Conservation (phyloP, 495 filamentous ascomycete species). For the Bacidia gigantensis region DNA sequence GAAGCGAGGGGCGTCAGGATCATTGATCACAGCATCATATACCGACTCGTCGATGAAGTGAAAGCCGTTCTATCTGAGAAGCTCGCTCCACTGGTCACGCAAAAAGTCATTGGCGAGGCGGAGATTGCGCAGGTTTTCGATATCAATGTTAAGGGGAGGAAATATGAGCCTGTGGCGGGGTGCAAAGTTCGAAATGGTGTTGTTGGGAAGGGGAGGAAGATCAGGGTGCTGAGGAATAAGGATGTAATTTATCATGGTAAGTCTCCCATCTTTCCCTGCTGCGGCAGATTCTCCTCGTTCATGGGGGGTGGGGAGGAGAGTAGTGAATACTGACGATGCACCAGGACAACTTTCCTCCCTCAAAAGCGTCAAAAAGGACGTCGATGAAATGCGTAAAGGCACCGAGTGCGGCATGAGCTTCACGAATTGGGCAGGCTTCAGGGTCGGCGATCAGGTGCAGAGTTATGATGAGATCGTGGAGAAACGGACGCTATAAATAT, state of each 20-base stretch:
- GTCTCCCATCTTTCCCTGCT: slow-evolving; percentile 20
- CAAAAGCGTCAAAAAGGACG: slow-evolving; percentile 86
- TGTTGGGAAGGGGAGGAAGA: slow-evolving; percentile 45
- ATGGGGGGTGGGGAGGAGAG: slow-evolving; percentile 7
- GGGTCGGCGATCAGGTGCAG: slow-evolving; percentile 74
- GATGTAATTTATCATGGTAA: slow-evolving; percentile 68
- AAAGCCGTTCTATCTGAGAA: slow-evolving; percentile 50
- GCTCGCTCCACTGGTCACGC: slow-evolving; percentile 48
- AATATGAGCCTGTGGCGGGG: slow-evolving; percentile 63
- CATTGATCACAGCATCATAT: slow-evolving; percentile 83
- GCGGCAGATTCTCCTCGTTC: not conserved
- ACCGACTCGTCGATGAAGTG: slow-evolving; percentile 75
- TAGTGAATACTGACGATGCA: slow-evolving; percentile 8
- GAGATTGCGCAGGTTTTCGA: slow-evolving; percentile 72
- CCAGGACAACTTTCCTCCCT: slow-evolving; percentile 63
- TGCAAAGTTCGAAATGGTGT: slow-evolving; percentile 76
- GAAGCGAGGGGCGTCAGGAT: slow-evolving; percentile 56
- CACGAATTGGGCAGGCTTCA: slow-evolving; percentile 60
- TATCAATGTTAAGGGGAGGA: slow-evolving; percentile 60
- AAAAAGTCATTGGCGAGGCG: slow-evolving; percentile 70
- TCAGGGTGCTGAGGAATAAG: slow-evolving; percentile 56
- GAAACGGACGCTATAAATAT: slow-evolving; percentile 47
- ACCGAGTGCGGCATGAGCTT: slow-evolving; percentile 87
- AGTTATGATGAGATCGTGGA: slow-evolving; percentile 66
- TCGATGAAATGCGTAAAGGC: slow-evolving; percentile 76